Conservation (phyloP, 768 basidiomycete genomes). For the Cubamyces sp. region DNA sequence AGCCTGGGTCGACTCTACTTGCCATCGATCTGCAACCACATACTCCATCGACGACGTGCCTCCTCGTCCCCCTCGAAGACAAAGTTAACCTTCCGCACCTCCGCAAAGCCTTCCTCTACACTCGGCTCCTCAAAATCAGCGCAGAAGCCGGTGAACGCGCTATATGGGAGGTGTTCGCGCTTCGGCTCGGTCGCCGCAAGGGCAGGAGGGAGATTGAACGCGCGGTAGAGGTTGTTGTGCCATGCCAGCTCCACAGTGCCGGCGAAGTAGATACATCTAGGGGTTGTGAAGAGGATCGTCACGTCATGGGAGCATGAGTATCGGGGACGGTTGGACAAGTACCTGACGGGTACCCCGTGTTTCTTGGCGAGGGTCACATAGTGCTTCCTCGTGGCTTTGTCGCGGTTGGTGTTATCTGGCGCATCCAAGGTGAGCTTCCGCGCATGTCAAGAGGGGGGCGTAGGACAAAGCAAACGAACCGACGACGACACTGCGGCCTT, state of each 20-base stretch:
- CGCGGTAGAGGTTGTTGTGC: slow-evolving; percentile 93
- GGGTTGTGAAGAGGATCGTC: background rate
- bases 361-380: slow-evolving; percentile 74
- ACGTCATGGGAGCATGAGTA: background rate
- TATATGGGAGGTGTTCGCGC: slow-evolving; percentile 60
- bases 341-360: slow-evolving; percentile 60
- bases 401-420: slow-evolving; percentile 92
- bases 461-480: slow-evolving; percentile 52
- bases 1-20: slow-evolving; percentile 44
- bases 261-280: slow-evolving; percentile 75
- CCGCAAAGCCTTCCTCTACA: slow-evolving; percentile 71
- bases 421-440: background rate
- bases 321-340: background rate
- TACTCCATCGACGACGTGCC: slow-evolving; percentile 72
- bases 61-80: slow-evolving; percentile 76
- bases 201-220: slow-evolving; percentile 59
- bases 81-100: slow-evolving; percentile 81
- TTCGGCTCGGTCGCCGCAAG: slow-evolving; percentile 47
- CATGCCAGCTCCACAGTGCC: slow-evolving; percentile 81
- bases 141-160: slow-evolving; percentile 61
- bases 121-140: slow-evolving; percentile 69
- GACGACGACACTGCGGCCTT: slow-evolving; percentile 72
- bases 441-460: background rate
- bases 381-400: slow-evolving; percentile 63
- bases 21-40: slow-evolving; percentile 85